Evolutionary conservation across 2,329 filamentous ascomycete genomes (phyloP), one percentile per base, ranked within the genome.

Genomic region (Pseudogymnoascus sp.): DNA sequence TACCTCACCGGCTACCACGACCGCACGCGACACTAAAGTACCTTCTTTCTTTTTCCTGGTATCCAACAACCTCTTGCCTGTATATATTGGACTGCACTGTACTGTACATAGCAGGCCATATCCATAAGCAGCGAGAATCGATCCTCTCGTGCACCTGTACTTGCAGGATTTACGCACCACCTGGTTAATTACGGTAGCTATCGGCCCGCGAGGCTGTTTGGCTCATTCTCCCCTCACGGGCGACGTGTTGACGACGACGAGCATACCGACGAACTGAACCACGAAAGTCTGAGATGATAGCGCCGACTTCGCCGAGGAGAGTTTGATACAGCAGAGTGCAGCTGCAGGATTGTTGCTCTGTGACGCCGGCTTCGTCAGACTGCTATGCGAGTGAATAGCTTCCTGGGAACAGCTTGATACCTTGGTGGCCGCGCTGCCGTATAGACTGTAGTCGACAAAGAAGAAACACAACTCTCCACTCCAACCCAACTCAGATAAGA

Each of bases 161-260:
- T 6, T 53, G 19, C 47, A 11, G 14, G 3, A 13, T n/a, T 56
- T 56, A 56, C 50, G 50, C 50, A 29, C 50, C 29, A 33, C 6
- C 29, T 33, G 50, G 50, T 19, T 56, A 56, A 56, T 21, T 56
- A 56, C 50, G 50, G 29, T 35, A 56, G 16, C 50, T 56, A 56
- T 56, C 50, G 50, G 50, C 29, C 50, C 50, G 50, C 50, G 50
- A 56, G 50, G 50, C 50, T 56, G 31, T 33, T 56, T 56, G 29
- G 2, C 21, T 8, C 50, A 14, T 56, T 35, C 29, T 37, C 44
- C 50, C 24, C 50, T 33, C 29, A 33, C 50, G 26, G 16, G 13
- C 50, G 29, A 56, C 50, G 50, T 33, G 50, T 35, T 56, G 29
- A 13, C 29, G 50, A 56, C 50, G 50, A 35, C 29, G 47, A 53